Base-by-base conservation (phyloP, 2,329 filamentous ascomycete genomes). In the Leptosphaerulina australis region DNA sequence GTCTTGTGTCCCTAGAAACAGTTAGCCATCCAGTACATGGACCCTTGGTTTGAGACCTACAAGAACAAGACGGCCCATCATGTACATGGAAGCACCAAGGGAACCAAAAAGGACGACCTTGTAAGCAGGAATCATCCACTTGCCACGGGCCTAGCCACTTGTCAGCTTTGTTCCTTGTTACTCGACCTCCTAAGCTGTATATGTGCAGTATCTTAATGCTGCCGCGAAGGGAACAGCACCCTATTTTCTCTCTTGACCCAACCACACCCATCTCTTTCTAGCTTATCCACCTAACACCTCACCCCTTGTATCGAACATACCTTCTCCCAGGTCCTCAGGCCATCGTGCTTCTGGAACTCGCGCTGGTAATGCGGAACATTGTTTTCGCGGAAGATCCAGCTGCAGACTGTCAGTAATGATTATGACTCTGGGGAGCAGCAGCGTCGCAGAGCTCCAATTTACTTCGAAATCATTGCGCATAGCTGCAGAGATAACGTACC, bases 351-450 rank as follows among this genome's bases (percentile, higher is more conserved):
- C 79, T 91, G 88, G 80, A 90, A 91, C 64, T 83, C 76, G 69
- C 83, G 81, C 82, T 93, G 89, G 78, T 88, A 82, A 71, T 88
- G 68, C 49, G 88, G 87, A 67, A 92, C 88, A 69, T 82, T 83
- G 83, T 93, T 93, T 73, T 83, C 81, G 74, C 86, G 85, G 82
- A 89, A 79, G 78, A 91, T 62, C 63, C 64, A 72, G 64, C 69
- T 72, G 57, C 39, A 44, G 36, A 20, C 25, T 69, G 65, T 73
- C 56, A 73, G 69, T 67, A 53, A 48, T 44, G 53, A 53, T 48
- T 58, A 26, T 52, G 44, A 45, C 46, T 39, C 54, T 43, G 41
- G 49, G 28, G 51, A 21, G 41, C 50, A 37, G 37, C 44, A 38
- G 38, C 33, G 50, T 46, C 44, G 61, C 53, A 34, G 29, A 38